A percentile compares a stretch with the other conserved stretches of the same genome.
Conservation (phyloP, 2,329 filamentous ascomycete species). For the Colletotrichum tanaceti region DNA sequence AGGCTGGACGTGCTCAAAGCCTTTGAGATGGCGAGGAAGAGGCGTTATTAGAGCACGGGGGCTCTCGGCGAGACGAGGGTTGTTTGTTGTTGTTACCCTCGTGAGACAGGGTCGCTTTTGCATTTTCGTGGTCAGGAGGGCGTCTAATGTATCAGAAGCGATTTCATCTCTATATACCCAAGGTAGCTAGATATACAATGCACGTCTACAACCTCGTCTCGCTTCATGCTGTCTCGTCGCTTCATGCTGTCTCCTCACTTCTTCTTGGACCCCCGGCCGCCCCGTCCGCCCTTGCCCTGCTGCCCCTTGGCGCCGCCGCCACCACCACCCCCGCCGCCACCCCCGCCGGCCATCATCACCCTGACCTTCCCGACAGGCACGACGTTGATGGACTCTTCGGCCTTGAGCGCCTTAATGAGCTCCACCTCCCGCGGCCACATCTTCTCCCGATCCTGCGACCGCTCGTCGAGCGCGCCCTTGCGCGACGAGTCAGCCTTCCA, state of each 20-base stretch:
- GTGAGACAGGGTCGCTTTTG: neutral
- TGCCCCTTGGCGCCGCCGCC: conserved; percentile 54
- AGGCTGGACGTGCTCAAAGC: conserved; percentile 37
- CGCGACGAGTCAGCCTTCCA: conserved; percentile 76
- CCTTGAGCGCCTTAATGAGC: conserved; percentile 81
- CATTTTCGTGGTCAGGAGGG: no score
- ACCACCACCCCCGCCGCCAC: conserved; percentile 56
- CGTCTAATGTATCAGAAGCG: no score
- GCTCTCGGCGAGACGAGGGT: neutral
- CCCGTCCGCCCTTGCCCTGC: conserved; percentile 49
- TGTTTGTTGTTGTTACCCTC: neutral
- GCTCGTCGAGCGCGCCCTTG: conserved; percentile 71
- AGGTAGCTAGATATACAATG: neutral
- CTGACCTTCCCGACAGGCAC: conserved; percentile 84
- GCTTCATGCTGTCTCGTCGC: neutral
- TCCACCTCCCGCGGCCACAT: conserved; percentile 92
- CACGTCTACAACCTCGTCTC: neutral
- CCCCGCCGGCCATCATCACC: conserved; percentile 77
- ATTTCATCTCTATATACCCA: neutral
- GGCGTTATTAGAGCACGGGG: neutral
- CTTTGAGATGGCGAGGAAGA: conserved; percentile 24
- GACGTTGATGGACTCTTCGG: conserved; percentile 82
- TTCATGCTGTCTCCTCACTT: conserved; percentile 40
- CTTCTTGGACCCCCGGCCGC: conserved; percentile 59
- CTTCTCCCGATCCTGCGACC: conserved; percentile 72